Evolutionary conservation across 2,329 filamentous ascomycete species (phyloP).

Genomic region (Aaosphaeria pasadenensis): DNA sequence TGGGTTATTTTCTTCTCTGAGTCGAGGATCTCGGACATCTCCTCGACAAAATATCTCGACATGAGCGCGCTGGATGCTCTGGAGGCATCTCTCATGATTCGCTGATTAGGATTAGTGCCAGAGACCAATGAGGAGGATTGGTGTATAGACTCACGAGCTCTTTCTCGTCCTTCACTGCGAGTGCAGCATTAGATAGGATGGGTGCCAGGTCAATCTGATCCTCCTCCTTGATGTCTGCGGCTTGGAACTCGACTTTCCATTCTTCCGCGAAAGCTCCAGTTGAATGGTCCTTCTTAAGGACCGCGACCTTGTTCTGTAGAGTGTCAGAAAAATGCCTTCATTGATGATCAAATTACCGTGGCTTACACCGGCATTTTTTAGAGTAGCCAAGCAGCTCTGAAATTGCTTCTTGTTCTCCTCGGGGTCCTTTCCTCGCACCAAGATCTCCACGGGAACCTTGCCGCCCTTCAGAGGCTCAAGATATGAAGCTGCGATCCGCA

Average conservation of each 20-base stretch:
- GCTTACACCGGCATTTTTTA: conserved; percentile 82
- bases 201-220: conserved; percentile 84
- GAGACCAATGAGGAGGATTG: background rate
- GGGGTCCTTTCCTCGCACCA: conserved; percentile 87
- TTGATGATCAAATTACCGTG: background rate
- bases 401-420: conserved; percentile 91
- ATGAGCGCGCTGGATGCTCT: conserved; percentile 92
- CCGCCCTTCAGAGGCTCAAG: conserved; percentile 88
- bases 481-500: conserved; percentile 70
- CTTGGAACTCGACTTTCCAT: conserved; percentile 81
- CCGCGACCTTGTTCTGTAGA: conserved; percentile 78
- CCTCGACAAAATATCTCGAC: conserved; percentile 95
- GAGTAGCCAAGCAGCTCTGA: conserved; percentile 75
- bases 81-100: conserved; percentile 89
- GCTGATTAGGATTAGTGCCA: conserved; percentile 41
- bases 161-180: conserved; percentile 91
- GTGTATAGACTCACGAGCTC: conserved; percentile 62
- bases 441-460: conserved; percentile 86
- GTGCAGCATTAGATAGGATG: conserved; percentile 77
- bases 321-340: background rate
- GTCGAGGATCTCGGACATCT: conserved; percentile 95
- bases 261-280: conserved; percentile 90
- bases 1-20: conserved; percentile 97
- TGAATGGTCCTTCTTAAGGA: conserved; percentile 79
- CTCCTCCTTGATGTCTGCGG: conserved; percentile 72